Conservation (phyloP, 768 basidiomycete species). For the Trametes cubensis region DNA sequence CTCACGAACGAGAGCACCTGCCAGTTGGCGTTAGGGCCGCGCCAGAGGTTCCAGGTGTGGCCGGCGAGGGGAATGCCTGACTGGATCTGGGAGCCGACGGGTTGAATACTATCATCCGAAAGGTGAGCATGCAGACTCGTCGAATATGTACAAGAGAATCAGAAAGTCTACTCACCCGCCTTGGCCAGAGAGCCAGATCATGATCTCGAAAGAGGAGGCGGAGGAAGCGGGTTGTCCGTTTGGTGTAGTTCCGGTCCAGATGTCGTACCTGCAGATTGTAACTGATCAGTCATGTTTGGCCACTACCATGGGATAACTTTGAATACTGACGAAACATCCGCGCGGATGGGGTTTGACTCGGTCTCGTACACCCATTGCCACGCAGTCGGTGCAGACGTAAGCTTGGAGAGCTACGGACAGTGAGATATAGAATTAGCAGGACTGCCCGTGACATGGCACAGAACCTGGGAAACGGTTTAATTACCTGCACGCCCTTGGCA, state of each 20-base stretch:
- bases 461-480: too few species aligned
- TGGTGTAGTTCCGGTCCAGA: constrained; percentile 51
- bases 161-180: constrained; percentile 46
- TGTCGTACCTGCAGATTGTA: not conserved
- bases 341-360: constrained; percentile 49
- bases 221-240: constrained; percentile 49
- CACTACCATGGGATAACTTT: too few species aligned
- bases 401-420: constrained; percentile 39
- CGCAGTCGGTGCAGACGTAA: constrained; percentile 49
- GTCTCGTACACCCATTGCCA: constrained; percentile 56
- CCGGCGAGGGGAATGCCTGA: constrained; percentile 48
- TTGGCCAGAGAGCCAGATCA: constrained; percentile 63
- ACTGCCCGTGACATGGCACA: too few species aligned
- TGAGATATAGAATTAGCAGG: too few species aligned
- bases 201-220: constrained; percentile 57
- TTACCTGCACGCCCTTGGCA: constrained; percentile 52
- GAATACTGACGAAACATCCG: constrained; percentile 51
- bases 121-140: not conserved
- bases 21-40: constrained; percentile 56
- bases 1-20: constrained; percentile 60
- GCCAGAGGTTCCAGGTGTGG: constrained; percentile 60
- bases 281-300: not conserved
- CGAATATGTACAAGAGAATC: not conserved
- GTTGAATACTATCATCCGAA: constrained; percentile 47
- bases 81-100: constrained; percentile 52